phyloP scores from a whole-genome alignment of 148 eudicot species.

The Salicornia ramosissima region DNA sequence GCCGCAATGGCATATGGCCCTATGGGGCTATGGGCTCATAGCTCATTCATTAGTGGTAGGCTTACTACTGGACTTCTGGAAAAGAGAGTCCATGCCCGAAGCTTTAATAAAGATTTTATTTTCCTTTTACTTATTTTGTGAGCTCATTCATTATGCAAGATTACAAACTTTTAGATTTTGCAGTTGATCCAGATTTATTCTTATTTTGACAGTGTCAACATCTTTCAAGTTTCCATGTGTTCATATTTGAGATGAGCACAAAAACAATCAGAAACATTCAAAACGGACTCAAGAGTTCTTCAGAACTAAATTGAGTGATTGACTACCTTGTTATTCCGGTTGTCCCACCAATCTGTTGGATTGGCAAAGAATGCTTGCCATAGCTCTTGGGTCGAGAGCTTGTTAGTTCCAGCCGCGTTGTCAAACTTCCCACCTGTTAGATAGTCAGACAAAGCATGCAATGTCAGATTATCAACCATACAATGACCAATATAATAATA shows the following conservation, averaged over 20 bases:
- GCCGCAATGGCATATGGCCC: not conserved
- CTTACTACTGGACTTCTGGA: not conserved
- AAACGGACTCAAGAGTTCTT: constrained; percentile 1
- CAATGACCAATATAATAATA: not conserved
- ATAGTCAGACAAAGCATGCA: constrained; percentile 8
- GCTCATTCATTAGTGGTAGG: not conserved
- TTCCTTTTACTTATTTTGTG: not conserved
- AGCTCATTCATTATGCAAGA: not conserved
- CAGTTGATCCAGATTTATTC: not conserved
- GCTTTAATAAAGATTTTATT: not conserved
- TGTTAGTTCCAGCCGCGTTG: constrained; percentile 35
- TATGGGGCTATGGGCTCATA: not conserved
- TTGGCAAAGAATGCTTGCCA: constrained; percentile 97
- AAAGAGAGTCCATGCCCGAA: not conserved
- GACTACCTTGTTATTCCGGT: constrained; percentile 79
- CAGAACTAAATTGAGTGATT: constrained; percentile 10
- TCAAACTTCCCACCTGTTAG: constrained; percentile 41
- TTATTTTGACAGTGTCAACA: not conserved
- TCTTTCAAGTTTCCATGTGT: not conserved
- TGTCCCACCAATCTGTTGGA: constrained; percentile 99
- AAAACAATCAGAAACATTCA: not conserved
- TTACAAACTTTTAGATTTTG: not conserved
- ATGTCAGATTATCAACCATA: not conserved
- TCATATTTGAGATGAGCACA: not conserved
- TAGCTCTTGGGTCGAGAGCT: constrained; percentile 61